A percentile compares a stretch with the other conserved stretches of the same genome.
Conservation (phyloP, 495 filamentous ascomycete genomes). For the Friedmanniomyces endolithicus region DNA sequence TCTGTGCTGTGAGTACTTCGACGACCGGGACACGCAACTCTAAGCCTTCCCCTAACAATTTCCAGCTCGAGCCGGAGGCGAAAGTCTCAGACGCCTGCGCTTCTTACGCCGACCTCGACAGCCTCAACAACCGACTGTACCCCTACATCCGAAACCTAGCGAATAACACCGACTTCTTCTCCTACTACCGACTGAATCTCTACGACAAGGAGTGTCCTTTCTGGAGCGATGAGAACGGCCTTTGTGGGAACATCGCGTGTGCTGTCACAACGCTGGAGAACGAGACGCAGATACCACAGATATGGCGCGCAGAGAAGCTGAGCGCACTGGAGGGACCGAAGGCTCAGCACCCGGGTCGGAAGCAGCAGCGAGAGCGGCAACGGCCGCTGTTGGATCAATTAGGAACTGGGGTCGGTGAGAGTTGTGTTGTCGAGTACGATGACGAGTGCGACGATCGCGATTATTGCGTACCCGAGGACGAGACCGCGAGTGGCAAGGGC, state of each 20-base stretch:
- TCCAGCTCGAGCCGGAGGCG: conserved; percentile 50
- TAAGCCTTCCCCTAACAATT: conserved; percentile 13
- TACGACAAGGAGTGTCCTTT: conserved; percentile 92
- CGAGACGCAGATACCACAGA: conserved; percentile 79
- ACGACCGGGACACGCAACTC: conserved; percentile 10
- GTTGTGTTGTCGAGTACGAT: conserved; percentile 92
- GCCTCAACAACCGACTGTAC: conserved; percentile 63
- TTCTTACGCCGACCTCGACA: conserved; percentile 79
- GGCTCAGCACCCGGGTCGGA: conserved; percentile 71
- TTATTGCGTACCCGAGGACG: conserved; percentile 94
- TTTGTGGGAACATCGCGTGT: conserved; percentile 96
- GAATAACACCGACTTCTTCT: conserved; percentile 87
- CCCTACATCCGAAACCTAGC: conserved; percentile 74
- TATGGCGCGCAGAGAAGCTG: conserved; percentile 86
- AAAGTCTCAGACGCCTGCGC: conserved; percentile 81
- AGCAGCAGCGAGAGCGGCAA: conserved; percentile 51
- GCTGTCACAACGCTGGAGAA: conserved; percentile 94
- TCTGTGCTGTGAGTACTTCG: conserved; percentile 51
- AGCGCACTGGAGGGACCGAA: conserved; percentile 87
- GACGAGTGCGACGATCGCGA: conserved; percentile 96
- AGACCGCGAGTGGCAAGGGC: conserved; percentile 70
- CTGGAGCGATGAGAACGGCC: conserved; percentile 83
- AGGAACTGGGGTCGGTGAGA: conserved; percentile 80
- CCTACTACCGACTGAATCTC: conserved; percentile 92
- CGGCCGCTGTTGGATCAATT: conserved; percentile 70